Evolutionary conservation across 2,329 filamentous ascomycete genomes (phyloP).

Genomic region (Trichoderma gracile): DNA sequence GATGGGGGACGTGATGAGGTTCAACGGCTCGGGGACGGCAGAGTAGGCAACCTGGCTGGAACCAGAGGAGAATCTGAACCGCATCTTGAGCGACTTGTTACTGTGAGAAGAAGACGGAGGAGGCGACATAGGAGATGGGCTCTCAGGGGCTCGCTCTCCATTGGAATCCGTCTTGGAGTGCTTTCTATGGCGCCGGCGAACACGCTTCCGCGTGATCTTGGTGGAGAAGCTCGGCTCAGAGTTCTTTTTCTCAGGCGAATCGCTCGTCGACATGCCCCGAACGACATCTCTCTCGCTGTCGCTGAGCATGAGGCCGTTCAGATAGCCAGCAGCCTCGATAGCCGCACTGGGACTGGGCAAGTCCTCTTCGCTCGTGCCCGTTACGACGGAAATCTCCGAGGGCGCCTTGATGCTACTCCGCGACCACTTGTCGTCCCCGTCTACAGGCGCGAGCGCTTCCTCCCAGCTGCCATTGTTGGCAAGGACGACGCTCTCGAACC

Average conservation of each 20-base stretch:
- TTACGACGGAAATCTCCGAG: conserved; percentile 40
- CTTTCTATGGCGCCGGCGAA: conserved; percentile 43
- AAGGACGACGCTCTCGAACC: conserved; percentile 75
- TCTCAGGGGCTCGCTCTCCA: conserved; percentile 30
- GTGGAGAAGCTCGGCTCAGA: conserved; percentile 47
- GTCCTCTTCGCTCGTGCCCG: conserved; percentile 40
- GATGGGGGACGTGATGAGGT: conserved; percentile 53
- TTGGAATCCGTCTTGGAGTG: conserved; percentile 38
- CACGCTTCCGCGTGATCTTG: conserved; percentile 50
- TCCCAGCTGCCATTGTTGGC: conserved; percentile 73
- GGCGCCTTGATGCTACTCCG: conserved; percentile 34
- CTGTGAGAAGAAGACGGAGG: conserved; percentile 18
- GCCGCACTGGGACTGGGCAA: conserved; percentile 54
- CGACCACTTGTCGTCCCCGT: conserved; percentile 46
- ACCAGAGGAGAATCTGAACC: conserved; percentile 32
- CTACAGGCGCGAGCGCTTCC: conserved; percentile 72
- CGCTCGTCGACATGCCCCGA: conserved; percentile 37
- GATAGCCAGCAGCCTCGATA: conserved; percentile 52
- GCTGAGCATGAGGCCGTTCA: conserved; percentile 43
- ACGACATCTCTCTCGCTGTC: conserved; percentile 38
- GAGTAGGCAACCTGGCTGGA: conserved; percentile 33
- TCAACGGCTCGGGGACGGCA: conserved; percentile 36
- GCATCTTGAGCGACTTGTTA: conserved; percentile 32
- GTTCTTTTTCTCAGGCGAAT: conserved; percentile 37
- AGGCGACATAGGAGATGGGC: not conserved